phyloP scores from a whole-genome alignment of 495 filamentous ascomycete genomes.

The Arthonia radiata region DNA sequence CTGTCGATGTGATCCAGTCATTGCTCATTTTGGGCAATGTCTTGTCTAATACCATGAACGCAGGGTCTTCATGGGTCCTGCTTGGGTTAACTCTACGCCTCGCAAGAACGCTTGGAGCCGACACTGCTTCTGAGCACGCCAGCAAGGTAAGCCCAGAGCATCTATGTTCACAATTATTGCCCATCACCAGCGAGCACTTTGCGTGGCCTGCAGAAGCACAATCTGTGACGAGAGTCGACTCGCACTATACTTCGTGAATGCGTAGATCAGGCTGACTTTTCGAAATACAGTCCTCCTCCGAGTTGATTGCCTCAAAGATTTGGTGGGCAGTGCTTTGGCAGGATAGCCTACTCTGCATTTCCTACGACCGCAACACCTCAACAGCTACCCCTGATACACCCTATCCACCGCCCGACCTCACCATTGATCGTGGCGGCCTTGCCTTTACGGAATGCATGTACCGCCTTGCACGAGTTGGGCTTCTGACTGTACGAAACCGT shows the following conservation, averaged over 20 bases:
- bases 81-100: conserved; percentile 34
- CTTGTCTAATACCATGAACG: conserved; percentile 38
- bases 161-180: too few relatives aligned
- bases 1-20: conserved; percentile 31
- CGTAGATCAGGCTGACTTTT: too few relatives aligned
- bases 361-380: conserved; percentile 31
- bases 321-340: conserved; percentile 40
- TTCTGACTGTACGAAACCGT: conserved; percentile 32
- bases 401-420: conserved; percentile 19
- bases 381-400: conserved; percentile 23
- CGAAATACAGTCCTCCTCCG: too few relatives aligned
- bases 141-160: too few relatives aligned
- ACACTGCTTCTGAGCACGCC: too few relatives aligned
- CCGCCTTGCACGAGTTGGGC: conserved; percentile 22
- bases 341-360: conserved; percentile 33
- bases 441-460: conserved; percentile 30
- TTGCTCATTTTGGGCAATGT: conserved; percentile 34
- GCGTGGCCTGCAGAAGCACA: too few relatives aligned
- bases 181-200: too few relatives aligned
- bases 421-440: conserved; percentile 17
- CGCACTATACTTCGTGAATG: too few relatives aligned
- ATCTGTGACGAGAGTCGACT: too few relatives aligned
- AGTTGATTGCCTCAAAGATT: too few relatives aligned
- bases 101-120: conserved; percentile 30
- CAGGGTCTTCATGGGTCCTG: conserved; percentile 33